Base-by-base conservation (phyloP, 2,329 filamentous ascomycete genomes). In the Fusarium tupiense region DNA sequence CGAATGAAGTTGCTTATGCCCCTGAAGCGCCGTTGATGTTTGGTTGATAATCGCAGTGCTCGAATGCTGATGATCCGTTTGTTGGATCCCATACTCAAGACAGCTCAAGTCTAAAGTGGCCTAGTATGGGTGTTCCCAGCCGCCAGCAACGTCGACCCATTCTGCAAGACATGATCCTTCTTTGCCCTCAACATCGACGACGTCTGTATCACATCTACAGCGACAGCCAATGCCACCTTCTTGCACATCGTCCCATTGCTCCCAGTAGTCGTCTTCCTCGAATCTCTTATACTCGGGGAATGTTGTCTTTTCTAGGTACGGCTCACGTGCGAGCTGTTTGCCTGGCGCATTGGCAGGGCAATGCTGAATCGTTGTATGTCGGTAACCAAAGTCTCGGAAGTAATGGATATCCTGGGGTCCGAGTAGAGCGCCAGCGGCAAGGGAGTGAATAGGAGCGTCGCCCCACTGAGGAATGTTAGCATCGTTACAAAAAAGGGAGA, bases 291-390 rank as follows among this genome's bases (percentile, higher is more conserved):
- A 95, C 81, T 95, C 92, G 75, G 97, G 93, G 20, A 88, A 79
- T 0, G 94, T 97, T 22, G 94, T 96, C 85, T 85, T 90, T 83
- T 98, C 95, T 22, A 97, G 90, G 81, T 88, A 98, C 2, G 94
- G 94, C 60, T 91, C 88, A 65, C 94, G 91, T 8, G 93, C 90
- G 49, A 98, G 88, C 84, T 99, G 96, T 54, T 94, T 91, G 19
- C 92, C 91, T 0, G 96, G 96, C 6, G 96, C 96, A 81, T 99
- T 99, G 62, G 95, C 95, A 4, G 96, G 96, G 80, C 96, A 99
- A 84, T 99, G 96, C 84, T 98, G 96, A 80, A 99, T 99, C 8
- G 96, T 99, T 12, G 96, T 99, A 84, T 99, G 96, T 80, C 96
- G 91, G 85, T 99, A 99, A 63, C 96, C 96, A 84, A 98, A 96